These are phyloP conservation scores for Monosporascus sp. DNA, from an alignment of 2,329 filamentous ascomycete genomes.

Conservation along the genomic window DNA sequence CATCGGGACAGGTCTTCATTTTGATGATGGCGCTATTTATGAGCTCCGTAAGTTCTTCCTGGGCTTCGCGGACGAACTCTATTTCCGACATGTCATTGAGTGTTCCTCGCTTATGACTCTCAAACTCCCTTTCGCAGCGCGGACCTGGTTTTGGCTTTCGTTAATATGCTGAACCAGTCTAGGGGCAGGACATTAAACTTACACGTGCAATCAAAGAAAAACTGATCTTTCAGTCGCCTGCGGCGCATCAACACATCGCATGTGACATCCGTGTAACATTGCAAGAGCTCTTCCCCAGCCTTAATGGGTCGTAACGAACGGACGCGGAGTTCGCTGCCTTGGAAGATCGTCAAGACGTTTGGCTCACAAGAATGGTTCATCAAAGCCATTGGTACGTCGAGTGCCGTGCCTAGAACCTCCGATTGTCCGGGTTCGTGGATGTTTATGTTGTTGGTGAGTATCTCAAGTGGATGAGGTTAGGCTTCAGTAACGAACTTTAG, in stretches of 20 bases:
- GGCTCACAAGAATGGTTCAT: constrained; percentile 34
- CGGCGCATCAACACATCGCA: constrained; percentile 18
- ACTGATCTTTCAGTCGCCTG: constrained; percentile 12
- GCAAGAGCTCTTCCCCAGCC: constrained; percentile 29
- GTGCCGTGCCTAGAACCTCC: constrained; percentile 17
- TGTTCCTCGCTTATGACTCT: constrained; percentile 7
- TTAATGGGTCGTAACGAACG: constrained; percentile 25
- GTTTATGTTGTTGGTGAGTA: constrained; percentile 20
- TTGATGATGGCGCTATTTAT: constrained; percentile 1
- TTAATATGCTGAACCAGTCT: neutral
- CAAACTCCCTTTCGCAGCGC: constrained; percentile 21
- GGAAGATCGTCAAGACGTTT: constrained; percentile 28
- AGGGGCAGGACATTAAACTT: neutral
- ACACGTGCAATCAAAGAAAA: constrained; percentile 26
- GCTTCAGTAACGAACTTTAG: no score
- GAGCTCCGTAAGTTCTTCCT: constrained; percentile 2
- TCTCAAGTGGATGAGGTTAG: constrained; percentile 7
- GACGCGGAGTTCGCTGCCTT: constrained; percentile 25
- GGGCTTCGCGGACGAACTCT: constrained; percentile 8
- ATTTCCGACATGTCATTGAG: constrained; percentile 8
- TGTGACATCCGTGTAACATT: constrained; percentile 25
- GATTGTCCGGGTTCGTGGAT: constrained; percentile 16
- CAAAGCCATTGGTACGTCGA: constrained; percentile 25
- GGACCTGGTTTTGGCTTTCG: constrained; percentile 10
- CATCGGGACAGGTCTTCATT: neutral